Conservation (phyloP, 768 basidiomycete species). For the Royoungia palumana region DNA sequence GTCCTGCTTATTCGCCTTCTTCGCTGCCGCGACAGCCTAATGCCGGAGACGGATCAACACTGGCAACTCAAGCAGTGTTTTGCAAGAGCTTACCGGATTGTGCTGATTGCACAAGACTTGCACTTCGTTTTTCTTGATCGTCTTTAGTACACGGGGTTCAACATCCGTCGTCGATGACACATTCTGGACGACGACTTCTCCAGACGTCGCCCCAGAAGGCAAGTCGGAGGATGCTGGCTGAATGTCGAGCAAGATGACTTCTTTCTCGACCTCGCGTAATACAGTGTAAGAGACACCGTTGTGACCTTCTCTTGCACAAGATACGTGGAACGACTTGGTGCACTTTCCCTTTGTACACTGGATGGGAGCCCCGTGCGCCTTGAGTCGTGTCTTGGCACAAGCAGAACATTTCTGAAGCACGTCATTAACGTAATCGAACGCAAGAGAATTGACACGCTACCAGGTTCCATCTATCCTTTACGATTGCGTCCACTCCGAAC, state of each 20-base stretch:
- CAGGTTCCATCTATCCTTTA: conserved; percentile 89
- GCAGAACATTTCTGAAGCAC: conserved; percentile 80
- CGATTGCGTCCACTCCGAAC: conserved; percentile 84
- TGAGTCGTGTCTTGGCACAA: conserved; percentile 66
- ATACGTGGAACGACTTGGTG: conserved; percentile 88
- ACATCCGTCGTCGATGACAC: conserved; percentile 3
- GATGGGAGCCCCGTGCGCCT: conserved; percentile 75
- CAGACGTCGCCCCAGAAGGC: not conserved
- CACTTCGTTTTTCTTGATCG: conserved; percentile 70
- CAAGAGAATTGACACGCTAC: conserved; percentile 43
- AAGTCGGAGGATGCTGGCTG: conserved; percentile 10
- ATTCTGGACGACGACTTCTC: not conserved
- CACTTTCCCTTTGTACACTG: conserved; percentile 97
- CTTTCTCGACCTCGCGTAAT: conserved; percentile 73
- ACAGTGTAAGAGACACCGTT: conserved; percentile 58
- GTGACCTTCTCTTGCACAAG: conserved; percentile 66
- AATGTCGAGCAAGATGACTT: conserved; percentile 63
- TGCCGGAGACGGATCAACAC: not conserved
- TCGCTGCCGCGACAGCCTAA: conserved; percentile 71
- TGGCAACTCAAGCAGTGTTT: not conserved
- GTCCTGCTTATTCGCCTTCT: conserved; percentile 71
- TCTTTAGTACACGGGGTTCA: conserved; percentile 47
- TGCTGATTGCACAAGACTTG: conserved; percentile 83
- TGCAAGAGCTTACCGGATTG: conserved; percentile 69
- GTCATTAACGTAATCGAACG: not conserved